phyloP scores from a whole-genome alignment of 352 stramenopile genomes.

The Phytophthora pini region DNA sequence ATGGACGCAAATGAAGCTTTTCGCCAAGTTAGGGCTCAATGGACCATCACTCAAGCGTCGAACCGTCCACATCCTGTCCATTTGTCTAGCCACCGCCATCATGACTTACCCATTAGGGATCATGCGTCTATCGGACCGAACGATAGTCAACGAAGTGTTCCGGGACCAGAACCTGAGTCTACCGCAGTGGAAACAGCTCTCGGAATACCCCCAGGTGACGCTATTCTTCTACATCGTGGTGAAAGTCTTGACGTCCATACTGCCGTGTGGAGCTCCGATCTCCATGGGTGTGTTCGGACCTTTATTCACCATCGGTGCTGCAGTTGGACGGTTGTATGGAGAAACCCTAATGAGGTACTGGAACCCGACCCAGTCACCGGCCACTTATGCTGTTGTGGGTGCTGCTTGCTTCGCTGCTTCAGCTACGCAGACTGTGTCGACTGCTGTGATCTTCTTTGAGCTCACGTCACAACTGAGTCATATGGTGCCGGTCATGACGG shows the following conservation, averaged over 20 bases:
- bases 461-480: slow-evolving; percentile 86
- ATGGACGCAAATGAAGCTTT: slow-evolving; percentile 64
- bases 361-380: slow-evolving; percentile 75
- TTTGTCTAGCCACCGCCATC: slow-evolving; percentile 60
- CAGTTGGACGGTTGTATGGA: slow-evolving; percentile 77
- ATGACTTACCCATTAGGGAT: slow-evolving; percentile 81
- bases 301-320: slow-evolving; percentile 84
- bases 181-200: slow-evolving; percentile 71
- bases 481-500: slow-evolving; percentile 87
- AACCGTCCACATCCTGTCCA: slow-evolving; percentile 66
- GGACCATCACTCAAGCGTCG: slow-evolving; percentile 64
- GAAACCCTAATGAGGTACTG: slow-evolving; percentile 86
- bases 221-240: slow-evolving; percentile 83
- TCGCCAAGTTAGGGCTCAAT: slow-evolving; percentile 58
- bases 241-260: slow-evolving; percentile 80
- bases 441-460: slow-evolving; percentile 90
- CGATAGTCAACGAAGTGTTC: slow-evolving; percentile 85
- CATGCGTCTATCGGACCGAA: slow-evolving; percentile 78
- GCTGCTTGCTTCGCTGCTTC: slow-evolving; percentile 92
- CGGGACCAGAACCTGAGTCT: slow-evolving; percentile 71
- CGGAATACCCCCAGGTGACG: slow-evolving; percentile 70
- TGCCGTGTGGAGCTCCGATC: slow-evolving; percentile 77
- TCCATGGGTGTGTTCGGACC: slow-evolving; percentile 88
- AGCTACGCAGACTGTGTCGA: slow-evolving; percentile 92
- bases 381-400: slow-evolving; percentile 92